Conservation (phyloP, 148 eudicot genomes). For the Rhododendron mucronatum region DNA sequence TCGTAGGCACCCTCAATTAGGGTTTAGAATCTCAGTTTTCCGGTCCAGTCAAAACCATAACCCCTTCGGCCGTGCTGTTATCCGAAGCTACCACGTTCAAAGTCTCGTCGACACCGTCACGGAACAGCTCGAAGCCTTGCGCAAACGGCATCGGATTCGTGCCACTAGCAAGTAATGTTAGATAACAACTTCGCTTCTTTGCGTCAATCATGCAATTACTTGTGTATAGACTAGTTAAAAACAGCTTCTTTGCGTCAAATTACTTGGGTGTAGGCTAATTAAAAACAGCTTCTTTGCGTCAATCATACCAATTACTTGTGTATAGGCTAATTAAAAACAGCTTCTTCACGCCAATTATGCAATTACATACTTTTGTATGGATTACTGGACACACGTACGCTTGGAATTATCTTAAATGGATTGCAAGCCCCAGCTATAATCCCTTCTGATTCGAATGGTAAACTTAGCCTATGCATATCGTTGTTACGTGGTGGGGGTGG, state of each 20-base stretch:
- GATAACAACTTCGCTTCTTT: neutral
- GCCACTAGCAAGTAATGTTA: slow-evolving; percentile 40
- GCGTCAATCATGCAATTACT: neutral
- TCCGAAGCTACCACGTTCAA: slow-evolving; percentile 30
- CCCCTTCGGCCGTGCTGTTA: neutral
- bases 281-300: neutral
- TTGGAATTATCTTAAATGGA: no score
- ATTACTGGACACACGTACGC: no score
- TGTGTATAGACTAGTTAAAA: neutral
- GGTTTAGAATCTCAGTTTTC: slow-evolving; percentile 15
- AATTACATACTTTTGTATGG: no score
- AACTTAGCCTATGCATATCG: no score
- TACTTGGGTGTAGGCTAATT: neutral
- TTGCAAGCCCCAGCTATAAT: no score
- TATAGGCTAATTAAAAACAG: neutral
- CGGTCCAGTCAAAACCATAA: neutral
- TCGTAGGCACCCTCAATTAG: slow-evolving; percentile 3
- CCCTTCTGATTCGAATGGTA: no score
- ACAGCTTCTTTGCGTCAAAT: no score
- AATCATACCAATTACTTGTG: no score
- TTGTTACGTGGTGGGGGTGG: no score
- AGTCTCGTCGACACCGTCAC: slow-evolving; percentile 43
- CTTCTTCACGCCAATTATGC: no score
- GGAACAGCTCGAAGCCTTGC: slow-evolving; percentile 38
- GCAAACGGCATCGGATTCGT: slow-evolving; percentile 22